Evolutionary conservation across 257 asterid genomes (phyloP).

Genomic region (Avicennia marina): DNA sequence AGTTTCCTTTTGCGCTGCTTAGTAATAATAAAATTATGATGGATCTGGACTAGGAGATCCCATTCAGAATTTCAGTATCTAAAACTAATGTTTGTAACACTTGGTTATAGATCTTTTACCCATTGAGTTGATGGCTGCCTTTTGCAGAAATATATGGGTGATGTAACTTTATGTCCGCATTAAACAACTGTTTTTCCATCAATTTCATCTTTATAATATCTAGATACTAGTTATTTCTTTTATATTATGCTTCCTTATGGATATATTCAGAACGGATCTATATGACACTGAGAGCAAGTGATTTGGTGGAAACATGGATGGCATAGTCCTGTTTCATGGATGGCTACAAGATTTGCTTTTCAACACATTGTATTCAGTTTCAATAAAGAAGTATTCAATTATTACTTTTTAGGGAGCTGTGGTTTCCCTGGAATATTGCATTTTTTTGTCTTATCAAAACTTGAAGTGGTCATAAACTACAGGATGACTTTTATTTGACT

Average conservation of each 20-base stretch:
- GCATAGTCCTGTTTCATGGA: constrained; percentile 4
- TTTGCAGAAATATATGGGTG: neutral
- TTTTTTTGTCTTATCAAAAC: constrained; percentile 1
- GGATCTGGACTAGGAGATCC: neutral
- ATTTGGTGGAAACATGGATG: constrained; percentile 16
- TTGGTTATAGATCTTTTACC: too few relatives aligned
- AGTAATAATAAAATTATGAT: too few relatives aligned
- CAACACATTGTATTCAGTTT: constrained; percentile 4
- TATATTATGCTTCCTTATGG: constrained; percentile 23
- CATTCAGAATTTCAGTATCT: too few relatives aligned
- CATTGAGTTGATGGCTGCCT: neutral
- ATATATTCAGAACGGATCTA: constrained; percentile 25
- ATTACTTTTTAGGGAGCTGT: neutral
- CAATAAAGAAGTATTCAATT: neutral
- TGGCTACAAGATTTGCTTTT: constrained; percentile 9
- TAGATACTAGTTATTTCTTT: neutral
- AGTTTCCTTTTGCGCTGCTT: too few relatives aligned
- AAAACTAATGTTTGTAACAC: too few relatives aligned
- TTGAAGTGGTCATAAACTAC: neutral
- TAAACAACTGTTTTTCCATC: neutral
- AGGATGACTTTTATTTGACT: constrained; percentile 1
- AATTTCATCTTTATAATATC: neutral
- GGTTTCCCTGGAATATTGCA: neutral
- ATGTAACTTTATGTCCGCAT: too few relatives aligned
- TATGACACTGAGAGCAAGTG: constrained; percentile 33